Evolutionary conservation across 495 filamentous ascomycete genomes (phyloP), one percentile per base, ranked within the genome.

Genomic region (Penicillium herquei): DNA sequence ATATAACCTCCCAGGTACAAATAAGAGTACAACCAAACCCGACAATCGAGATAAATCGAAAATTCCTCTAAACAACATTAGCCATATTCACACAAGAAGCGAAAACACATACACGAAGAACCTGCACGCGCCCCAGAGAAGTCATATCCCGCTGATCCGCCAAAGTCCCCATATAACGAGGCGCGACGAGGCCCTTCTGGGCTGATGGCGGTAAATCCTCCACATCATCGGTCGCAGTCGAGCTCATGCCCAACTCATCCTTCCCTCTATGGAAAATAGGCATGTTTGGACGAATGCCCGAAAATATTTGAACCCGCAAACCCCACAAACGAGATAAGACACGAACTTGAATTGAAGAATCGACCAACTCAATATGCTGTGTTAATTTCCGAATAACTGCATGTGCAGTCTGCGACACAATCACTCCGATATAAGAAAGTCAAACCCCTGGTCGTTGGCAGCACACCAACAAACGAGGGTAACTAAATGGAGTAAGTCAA

Each of bases 21-120:
- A 78, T 78, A 39, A 77, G 54, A 17, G 71, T 74, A 39, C 73
- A 75, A 6, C 65, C 69, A 54, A 81, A 81, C 5, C 76, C 77
- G 17, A 81, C 57, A 44, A 78, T 78, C 3, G 76, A 78, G 7
- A 79, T 62, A 49, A 78, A 79, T 51, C 70, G 65, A 61, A 81
- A 81, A 43, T 80, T 80, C 49, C 77, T 68, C 78, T 81, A 44
- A n/a, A 32, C 14, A 31, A 42, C 18, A 54, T 63, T 43, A 66
- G 54, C 44, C 13, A 32, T 21, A 16, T 16, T 42, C 17, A 26
- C 10, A 18, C 13, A 33, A 41, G 16, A 49, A 18, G 13, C 32
- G 42, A 52, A 11, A 49, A 3, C 21, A 57, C 70, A 56, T 58
- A 78, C 74, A 49, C 75, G 64, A n/a, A 78, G 55, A 37, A 77